Conservation (phyloP, 2,329 filamentous ascomycete genomes). For the Aspergillus novofumigatus region DNA sequence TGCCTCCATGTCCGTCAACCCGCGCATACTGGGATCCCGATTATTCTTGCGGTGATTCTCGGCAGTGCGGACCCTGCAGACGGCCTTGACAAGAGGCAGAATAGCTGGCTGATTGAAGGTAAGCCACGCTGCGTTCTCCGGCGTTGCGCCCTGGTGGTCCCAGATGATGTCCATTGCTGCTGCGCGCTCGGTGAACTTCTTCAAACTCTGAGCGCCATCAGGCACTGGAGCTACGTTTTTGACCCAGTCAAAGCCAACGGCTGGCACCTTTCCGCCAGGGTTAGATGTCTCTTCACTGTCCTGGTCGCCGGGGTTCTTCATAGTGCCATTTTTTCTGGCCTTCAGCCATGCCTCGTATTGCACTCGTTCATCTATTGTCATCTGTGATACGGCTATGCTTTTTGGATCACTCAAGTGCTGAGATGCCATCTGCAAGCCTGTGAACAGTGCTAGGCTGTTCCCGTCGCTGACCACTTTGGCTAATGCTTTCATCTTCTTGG, state of each 20-base stretch:
- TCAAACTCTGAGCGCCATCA: slow-evolving; percentile 13
- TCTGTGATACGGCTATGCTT: slow-evolving; percentile 9
- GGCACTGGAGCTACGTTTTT: slow-evolving; percentile 13
- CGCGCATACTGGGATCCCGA: background rate
- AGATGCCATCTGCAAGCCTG: slow-evolving; percentile 12
- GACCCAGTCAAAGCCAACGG: slow-evolving; percentile 14
- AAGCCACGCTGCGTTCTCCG: slow-evolving; percentile 23
- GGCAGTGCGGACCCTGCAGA: slow-evolving; percentile 16
- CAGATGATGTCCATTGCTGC: slow-evolving; percentile 19
- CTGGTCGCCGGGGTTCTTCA: background rate
- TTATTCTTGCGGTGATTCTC: slow-evolving; percentile 12
- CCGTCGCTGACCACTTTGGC: slow-evolving; percentile 12
- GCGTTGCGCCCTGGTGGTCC: slow-evolving; percentile 17
- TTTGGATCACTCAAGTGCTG: slow-evolving; percentile 6
- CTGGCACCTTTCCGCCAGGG: background rate
- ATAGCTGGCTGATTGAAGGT: slow-evolving; percentile 10
- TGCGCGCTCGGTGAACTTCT: slow-evolving; percentile 16
- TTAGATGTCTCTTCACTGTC: background rate
- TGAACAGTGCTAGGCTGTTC: slow-evolving; percentile 18
- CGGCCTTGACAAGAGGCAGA: slow-evolving; percentile 22
- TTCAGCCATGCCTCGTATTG: slow-evolving; percentile 15
- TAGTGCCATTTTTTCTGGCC: background rate
- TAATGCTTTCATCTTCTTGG: slow-evolving; percentile 13
- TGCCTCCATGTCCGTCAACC: slow-evolving; percentile 14
- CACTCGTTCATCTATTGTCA: slow-evolving; percentile 10